Evolutionary conservation across 1,284 basidiomycete species (phyloP).

Genomic region (Phylloporus gajari): DNA sequence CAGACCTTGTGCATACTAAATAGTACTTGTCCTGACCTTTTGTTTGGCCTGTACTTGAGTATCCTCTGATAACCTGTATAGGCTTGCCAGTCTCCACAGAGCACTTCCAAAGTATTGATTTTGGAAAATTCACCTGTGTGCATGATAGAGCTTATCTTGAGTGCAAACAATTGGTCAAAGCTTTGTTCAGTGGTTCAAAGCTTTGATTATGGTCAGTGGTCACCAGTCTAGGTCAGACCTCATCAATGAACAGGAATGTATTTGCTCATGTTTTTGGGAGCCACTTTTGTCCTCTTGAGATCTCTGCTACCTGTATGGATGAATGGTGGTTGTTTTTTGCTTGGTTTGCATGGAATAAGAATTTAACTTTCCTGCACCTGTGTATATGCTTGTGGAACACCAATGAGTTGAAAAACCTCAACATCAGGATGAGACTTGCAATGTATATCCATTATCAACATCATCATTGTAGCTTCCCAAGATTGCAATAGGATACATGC

Average conservation of each 20-base stretch:
- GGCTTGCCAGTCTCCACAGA: conserved; percentile 80
- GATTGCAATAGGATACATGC: conserved; percentile 82
- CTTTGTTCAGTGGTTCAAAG: conserved; percentile 87
- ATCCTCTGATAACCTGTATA: conserved; percentile 85
- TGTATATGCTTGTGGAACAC: conserved; percentile 67
- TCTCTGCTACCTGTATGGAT: conserved; percentile 74
- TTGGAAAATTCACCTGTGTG: neutral
- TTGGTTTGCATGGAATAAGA: neutral
- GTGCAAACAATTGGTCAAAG: conserved; percentile 79
- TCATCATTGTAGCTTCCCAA: conserved; percentile 90
- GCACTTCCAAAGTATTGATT: conserved; percentile 51
- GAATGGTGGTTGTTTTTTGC: neutral
- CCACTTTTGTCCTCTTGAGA: conserved; percentile 78
- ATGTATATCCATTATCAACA: conserved; percentile 80
- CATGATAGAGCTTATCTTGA: conserved; percentile 57
- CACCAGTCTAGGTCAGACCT: neutral
- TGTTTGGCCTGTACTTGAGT: conserved; percentile 72
- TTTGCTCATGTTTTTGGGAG: conserved; percentile 77
- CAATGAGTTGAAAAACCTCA: neutral
- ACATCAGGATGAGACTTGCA: conserved; percentile 63
- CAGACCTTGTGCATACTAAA: neutral
- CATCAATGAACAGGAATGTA: neutral
- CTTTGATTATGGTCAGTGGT: conserved; percentile 48
- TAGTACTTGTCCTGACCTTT: conserved; percentile 63
- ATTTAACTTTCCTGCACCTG: conserved; percentile 67